Conservation (phyloP, 2,329 filamentous ascomycete genomes). For the Fusarium albosuccineum region DNA sequence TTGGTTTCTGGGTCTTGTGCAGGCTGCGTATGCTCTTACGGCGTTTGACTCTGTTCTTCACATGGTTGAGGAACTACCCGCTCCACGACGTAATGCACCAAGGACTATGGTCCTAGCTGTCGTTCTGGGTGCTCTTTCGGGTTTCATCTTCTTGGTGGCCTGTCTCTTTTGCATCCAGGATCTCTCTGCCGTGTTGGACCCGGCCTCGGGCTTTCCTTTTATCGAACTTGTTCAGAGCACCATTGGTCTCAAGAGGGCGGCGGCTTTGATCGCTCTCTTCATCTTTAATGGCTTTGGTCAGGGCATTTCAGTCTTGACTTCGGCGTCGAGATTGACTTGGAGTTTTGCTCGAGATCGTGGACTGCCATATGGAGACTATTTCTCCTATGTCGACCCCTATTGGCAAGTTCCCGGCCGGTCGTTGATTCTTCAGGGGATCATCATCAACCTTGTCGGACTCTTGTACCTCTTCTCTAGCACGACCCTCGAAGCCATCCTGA, state of each 20-base stretch:
- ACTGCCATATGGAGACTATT: slow-evolving; percentile 58
- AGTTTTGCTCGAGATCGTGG: slow-evolving; percentile 66
- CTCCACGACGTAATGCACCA: slow-evolving; percentile 63
- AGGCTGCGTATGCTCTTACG: slow-evolving; percentile 63
- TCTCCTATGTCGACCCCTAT: slow-evolving; percentile 56
- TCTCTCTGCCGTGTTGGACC: slow-evolving; percentile 55
- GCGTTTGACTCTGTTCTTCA: slow-evolving; percentile 71
- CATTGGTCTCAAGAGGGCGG: slow-evolving; percentile 53
- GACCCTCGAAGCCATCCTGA: slow-evolving; percentile 65
- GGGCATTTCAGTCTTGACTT: slow-evolving; percentile 64
- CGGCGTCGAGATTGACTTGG: slow-evolving; percentile 65
- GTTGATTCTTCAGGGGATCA: slow-evolving; percentile 62
- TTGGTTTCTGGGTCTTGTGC: slow-evolving; percentile 69
- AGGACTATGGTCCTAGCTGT: slow-evolving; percentile 65
- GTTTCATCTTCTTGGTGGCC: slow-evolving; percentile 63
- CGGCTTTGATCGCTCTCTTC: slow-evolving; percentile 63
- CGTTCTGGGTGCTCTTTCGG: slow-evolving; percentile 59
- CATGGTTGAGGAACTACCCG: slow-evolving; percentile 69
- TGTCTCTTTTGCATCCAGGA: slow-evolving; percentile 64
- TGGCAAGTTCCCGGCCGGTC: slow-evolving; percentile 67
- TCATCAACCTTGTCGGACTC: slow-evolving; percentile 60
- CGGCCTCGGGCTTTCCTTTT: slow-evolving; percentile 59
- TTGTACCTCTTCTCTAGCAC: slow-evolving; percentile 67
- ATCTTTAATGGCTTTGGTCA: slow-evolving; percentile 68
- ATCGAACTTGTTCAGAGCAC: slow-evolving; percentile 59